Percentiles rank a stretch among this genome's conserved stretches.
Conservation (phyloP, 2,329 filamentous ascomycete genomes). For the Cryphonectria japonica region DNA sequence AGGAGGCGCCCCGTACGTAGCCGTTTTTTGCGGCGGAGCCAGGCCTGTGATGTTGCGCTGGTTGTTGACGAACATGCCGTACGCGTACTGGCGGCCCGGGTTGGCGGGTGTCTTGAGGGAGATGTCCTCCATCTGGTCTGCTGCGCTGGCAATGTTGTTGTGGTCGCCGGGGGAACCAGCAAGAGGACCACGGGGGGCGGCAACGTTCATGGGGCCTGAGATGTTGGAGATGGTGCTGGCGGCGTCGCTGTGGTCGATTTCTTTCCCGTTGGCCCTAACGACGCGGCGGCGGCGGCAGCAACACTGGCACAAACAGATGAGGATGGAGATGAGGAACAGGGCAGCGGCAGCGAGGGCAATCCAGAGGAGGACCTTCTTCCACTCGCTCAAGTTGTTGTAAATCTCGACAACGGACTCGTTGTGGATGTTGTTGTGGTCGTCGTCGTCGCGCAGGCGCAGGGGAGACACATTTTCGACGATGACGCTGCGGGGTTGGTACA, state of each 20-base stretch:
- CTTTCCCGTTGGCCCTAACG: background rate
- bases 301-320: conserved; percentile 13
- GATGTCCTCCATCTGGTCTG: conserved; percentile 8
- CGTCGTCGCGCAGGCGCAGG: background rate
- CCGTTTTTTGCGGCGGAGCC: conserved; percentile 7
- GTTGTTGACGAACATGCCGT: conserved; percentile 16
- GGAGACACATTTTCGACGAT: background rate
- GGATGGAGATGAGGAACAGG: conserved; percentile 12
- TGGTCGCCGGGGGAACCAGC: background rate
- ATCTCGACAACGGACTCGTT: conserved; percentile 12
- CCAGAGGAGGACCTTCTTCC: conserved; percentile 15
- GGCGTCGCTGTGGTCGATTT: background rate
- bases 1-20: background rate
- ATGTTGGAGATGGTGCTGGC: conserved; percentile 7
- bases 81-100: conserved; percentile 3
- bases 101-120: conserved; percentile 13
- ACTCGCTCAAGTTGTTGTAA: conserved; percentile 9
- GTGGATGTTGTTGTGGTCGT: background rate
- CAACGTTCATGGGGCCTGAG: conserved; percentile 13
- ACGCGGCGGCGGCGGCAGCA: conserved; percentile 12
- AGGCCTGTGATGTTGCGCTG: conserved; percentile 18
- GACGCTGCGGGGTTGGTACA: conserved; percentile 4
- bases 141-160: background rate
- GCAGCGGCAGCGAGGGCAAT: background rate
- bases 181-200: conserved; percentile 2